A percentile compares a stretch with the other conserved stretches of the same genome.
These are phyloP conservation scores for Scedosporium boydii DNA, from an alignment of 2,329 filamentous ascomycete genomes.

Conservation along the genomic window DNA sequence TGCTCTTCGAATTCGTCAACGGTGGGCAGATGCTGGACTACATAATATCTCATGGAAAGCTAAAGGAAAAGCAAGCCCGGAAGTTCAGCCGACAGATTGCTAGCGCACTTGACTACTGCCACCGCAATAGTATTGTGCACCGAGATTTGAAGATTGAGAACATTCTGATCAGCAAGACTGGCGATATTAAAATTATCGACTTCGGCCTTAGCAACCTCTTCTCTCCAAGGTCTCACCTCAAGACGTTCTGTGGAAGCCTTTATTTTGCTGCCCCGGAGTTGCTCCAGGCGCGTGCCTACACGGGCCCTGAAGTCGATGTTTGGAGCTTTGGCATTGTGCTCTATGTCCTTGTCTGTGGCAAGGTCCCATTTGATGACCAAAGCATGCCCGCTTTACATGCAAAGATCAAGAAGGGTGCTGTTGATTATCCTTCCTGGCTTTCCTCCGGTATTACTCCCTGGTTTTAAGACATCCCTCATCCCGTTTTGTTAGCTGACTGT, in stretches of 20 bases:
- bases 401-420: constrained; percentile 95
- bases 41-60: constrained; percentile 93
- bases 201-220: constrained; percentile 97
- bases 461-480: background rate
- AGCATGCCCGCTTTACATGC: constrained; percentile 97
- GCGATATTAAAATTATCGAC: constrained; percentile 98
- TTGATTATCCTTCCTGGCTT: constrained; percentile 92
- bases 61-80: constrained; percentile 96
- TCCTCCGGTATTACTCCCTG: constrained; percentile 61
- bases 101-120: constrained; percentile 92
- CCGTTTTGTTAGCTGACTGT: constrained; percentile 3
- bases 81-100: constrained; percentile 98
- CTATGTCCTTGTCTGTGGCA: constrained; percentile 93
- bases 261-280: constrained; percentile 97
- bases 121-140: constrained; percentile 96
- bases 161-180: constrained; percentile 96
- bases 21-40: constrained; percentile 99
- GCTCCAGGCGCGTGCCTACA: constrained; percentile 87
- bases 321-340: constrained; percentile 99
- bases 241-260: constrained; percentile 94
- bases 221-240: constrained; percentile 72
- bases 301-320: constrained; percentile 90
- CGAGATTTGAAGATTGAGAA: constrained; percentile 98
- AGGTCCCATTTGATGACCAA: constrained; percentile 97
- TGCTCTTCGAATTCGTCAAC: constrained; percentile 99